phyloP scores from a whole-genome alignment of 768 basidiomycete species.

The Gymnopilus dilepis region DNA sequence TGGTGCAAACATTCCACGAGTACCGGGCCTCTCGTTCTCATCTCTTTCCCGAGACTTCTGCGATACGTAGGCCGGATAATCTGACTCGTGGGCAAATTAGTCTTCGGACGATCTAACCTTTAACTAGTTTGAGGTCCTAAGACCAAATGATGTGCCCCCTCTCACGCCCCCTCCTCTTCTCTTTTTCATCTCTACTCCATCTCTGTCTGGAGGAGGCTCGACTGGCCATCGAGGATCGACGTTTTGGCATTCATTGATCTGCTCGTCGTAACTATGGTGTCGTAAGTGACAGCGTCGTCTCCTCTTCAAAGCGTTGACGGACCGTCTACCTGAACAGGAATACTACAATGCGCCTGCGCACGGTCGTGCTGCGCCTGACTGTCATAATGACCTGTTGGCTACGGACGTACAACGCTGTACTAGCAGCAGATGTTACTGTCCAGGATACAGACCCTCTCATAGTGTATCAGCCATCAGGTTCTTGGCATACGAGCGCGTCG shows the following conservation, averaged over 20 bases:
- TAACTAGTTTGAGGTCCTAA: conserved; percentile 27
- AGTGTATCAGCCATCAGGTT: conserved; percentile 38
- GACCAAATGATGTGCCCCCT: conserved; percentile 29
- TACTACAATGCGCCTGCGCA: conserved; percentile 19
- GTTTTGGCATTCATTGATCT: conserved; percentile 1
- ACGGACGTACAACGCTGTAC: conserved; percentile 16
- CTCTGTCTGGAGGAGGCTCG: conserved; percentile 12
- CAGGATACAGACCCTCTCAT: conserved; percentile 45
- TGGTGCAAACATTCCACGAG: conserved; percentile 28
- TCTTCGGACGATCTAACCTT: conserved; percentile 29
- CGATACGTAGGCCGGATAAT: conserved; percentile 34
- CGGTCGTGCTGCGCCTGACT: conserved; percentile 24
- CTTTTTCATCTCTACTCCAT: conserved; percentile 10
- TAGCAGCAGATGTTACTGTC: conserved; percentile 40
- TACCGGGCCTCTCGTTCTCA: conserved; percentile 28
- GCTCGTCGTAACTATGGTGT: conserved; percentile 16
- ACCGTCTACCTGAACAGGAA: conserved; percentile 11
- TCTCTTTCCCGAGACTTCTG: conserved; percentile 38
- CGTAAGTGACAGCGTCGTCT: conserved; percentile 17
- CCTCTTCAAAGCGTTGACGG: neutral
- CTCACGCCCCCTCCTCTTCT: conserved; percentile 29
- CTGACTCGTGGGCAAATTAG: conserved; percentile 33
- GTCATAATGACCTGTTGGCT: conserved; percentile 27
- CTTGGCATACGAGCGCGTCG: conserved; percentile 43
- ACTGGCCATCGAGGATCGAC: conserved; percentile 13